Evolutionary conservation across 768 basidiomycete species (phyloP), one percentile per base, ranked within the genome.

Genomic region (Russula brevipes): DNA sequence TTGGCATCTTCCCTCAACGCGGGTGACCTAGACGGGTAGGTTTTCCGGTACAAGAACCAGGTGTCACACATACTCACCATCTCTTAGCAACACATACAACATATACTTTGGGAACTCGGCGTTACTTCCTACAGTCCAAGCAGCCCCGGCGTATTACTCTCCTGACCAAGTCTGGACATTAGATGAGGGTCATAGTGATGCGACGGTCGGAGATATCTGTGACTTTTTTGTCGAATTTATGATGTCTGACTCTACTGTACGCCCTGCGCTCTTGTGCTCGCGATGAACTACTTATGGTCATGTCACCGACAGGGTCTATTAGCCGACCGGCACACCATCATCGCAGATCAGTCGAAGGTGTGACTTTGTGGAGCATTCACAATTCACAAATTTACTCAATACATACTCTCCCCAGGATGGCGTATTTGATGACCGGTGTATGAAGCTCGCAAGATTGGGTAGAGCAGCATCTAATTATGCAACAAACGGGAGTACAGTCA

Each of bases 221-320:
- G 79, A 92, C 63, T 92, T 92, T 68, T 76, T 93, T 36, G 83
- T 90, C 14, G 85, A 91, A 69, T 94, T 90, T 63, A 90, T 93
- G 70, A 81, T 86, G 65, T 89, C 88, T 0, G 88, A 93, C 69
- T 80, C 89, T 44, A 72, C 89, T 78, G 89, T 90, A 74, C 16
- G 80, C 4, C 6, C 9, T 31, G 11, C 8, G 36, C 52, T 69
- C 7, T 14, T 11, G 14, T 44, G 33, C 7, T 0, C 11, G 17
- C 17, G 5, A 33, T 41, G 30, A 44, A 31, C n/a, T 19, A 24
- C 41, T 63, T 50, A 44, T 2, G 30, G 24, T 39, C 36, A 52
- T 31, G 19, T 47, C 44, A 49, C n/a, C 10, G 12, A 31, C 41
- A 89, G 89, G 88, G 88, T 10, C 76, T 91, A 9, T 66, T 89